Conservation (phyloP, 1,139 yeast genomes). For the Torulaspora pretoriensis region DNA sequence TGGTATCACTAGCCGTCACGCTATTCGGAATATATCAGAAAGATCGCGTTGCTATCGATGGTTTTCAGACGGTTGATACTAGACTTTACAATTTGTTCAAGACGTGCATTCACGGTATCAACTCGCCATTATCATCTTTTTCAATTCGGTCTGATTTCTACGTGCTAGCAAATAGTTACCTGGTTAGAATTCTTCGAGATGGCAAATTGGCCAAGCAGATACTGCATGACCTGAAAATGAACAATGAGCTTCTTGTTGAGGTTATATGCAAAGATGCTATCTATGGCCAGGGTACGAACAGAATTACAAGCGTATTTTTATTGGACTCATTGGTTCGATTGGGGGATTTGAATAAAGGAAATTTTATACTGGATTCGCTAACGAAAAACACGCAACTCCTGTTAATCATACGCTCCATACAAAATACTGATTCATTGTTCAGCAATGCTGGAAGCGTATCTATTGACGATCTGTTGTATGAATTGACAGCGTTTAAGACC, state of each 20-base stretch:
- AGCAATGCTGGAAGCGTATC: conserved; percentile 40
- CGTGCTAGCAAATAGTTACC: conserved; percentile 62
- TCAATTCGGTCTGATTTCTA: conserved; percentile 74
- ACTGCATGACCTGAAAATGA: conserved; percentile 49
- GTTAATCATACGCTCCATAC: conserved; percentile 61
- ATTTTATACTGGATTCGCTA: conserved; percentile 56
- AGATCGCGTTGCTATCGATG: conserved; percentile 38
- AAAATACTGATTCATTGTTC: conserved; percentile 63
- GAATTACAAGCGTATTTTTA: conserved; percentile 71
- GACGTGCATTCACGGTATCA: conserved; percentile 68
- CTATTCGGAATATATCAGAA: conserved; percentile 60
- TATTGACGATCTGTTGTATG: conserved; percentile 57
- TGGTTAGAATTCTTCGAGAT: conserved; percentile 48
- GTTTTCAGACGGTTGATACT: conserved; percentile 38
- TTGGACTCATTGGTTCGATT: conserved; percentile 66
- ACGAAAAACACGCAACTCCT: conserved; percentile 63
- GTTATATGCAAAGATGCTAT: conserved; percentile 73
- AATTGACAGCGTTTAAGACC: conserved; percentile 71
- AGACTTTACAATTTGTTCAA: conserved; percentile 66
- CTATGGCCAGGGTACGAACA: conserved; percentile 70
- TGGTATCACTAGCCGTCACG: conserved; percentile 70
- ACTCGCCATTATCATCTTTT: conserved; percentile 64
- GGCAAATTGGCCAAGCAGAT: conserved; percentile 45
- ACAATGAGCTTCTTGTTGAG: conserved; percentile 60
- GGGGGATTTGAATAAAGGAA: conserved; percentile 48